phyloP scores from a whole-genome alignment of 1,139 yeast species.

The Geotrichum klebahnii region DNA sequence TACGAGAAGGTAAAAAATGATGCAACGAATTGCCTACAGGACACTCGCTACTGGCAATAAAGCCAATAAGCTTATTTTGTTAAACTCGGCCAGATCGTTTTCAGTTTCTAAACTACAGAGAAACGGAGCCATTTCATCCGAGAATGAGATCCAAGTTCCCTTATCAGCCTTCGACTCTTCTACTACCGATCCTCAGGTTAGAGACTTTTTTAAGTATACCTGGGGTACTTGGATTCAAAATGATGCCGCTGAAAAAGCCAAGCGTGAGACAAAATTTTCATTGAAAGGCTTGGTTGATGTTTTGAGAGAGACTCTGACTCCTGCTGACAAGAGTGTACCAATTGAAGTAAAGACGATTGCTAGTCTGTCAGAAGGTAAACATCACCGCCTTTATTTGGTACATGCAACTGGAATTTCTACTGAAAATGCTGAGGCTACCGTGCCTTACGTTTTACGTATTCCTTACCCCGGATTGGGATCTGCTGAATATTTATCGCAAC shows the following conservation, averaged over 20 bases:
- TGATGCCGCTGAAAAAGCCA: constrained; percentile 66
- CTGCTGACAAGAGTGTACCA: constrained; percentile 31
- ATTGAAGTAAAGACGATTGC: constrained; percentile 65
- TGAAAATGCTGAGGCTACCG: constrained; percentile 16
- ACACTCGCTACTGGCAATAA: neutral
- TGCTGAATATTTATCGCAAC: constrained; percentile 57
- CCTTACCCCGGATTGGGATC: constrained; percentile 65
- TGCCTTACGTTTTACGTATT: constrained; percentile 62
- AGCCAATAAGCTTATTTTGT: neutral
- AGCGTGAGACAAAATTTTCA: constrained; percentile 78
- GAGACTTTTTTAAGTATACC: constrained; percentile 74
- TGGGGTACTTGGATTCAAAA: constrained; percentile 95
- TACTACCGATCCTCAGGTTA: constrained; percentile 64
- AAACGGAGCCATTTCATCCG: constrained; percentile 13
- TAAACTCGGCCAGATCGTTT: constrained; percentile 9
- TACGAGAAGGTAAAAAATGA: neutral
- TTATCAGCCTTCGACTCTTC: constrained; percentile 38
- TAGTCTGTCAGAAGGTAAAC: constrained; percentile 90
- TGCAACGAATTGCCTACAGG: constrained; percentile 14
- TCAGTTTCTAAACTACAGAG: constrained; percentile 3
- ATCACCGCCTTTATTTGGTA: constrained; percentile 76
- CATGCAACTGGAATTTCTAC: constrained; percentile 18
- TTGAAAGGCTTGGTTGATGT: constrained; percentile 60
- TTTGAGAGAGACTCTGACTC: constrained; percentile 32
- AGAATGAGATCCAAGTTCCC: constrained; percentile 20